These are phyloP conservation scores for Chamaenerion angustifolium DNA, from an alignment of 345 rosid species.

Conservation along the genomic window DNA sequence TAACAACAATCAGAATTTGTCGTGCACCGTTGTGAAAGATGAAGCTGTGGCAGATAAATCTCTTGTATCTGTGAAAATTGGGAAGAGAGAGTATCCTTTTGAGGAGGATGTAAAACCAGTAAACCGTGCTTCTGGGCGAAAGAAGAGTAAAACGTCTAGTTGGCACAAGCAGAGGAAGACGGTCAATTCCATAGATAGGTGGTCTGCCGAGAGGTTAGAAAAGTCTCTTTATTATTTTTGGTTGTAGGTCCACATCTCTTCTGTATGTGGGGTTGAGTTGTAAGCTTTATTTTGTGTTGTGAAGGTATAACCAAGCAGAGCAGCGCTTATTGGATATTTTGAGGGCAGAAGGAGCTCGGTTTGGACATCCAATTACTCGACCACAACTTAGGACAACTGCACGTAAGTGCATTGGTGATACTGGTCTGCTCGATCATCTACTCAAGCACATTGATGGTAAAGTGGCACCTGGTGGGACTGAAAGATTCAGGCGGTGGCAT, in stretches of 20 bases:
- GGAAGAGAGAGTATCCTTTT: constrained; percentile 28
- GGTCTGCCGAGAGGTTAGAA: constrained; percentile 59
- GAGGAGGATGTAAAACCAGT: constrained; percentile 13
- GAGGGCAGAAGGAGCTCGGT: constrained; percentile 61
- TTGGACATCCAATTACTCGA: constrained; percentile 54
- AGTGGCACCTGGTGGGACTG: constrained; percentile 69
- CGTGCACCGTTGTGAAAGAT: constrained; percentile 18
- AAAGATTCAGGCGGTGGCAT: constrained; percentile 73
- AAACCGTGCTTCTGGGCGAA: constrained; percentile 7
- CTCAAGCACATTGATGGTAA: constrained; percentile 82
- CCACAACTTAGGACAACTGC: constrained; percentile 41
- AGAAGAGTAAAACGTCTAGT: constrained; percentile 2
- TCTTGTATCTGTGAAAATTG: constrained; percentile 13
- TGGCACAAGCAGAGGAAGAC: constrained; percentile 17
- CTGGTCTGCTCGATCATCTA: constrained; percentile 86
- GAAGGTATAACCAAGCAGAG: constrained; percentile 60
- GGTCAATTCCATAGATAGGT: constrained; percentile 21
- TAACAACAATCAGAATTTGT: constrained; percentile 7
- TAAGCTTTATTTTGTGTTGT: constrained; percentile 5
- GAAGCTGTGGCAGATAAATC: constrained; percentile 12
- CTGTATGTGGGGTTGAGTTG: neutral
- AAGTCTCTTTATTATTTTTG: neutral
- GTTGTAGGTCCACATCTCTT: constrained; percentile 1
- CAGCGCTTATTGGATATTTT: constrained; percentile 42
- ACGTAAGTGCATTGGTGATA: constrained; percentile 65